phyloP scores from a whole-genome alignment of 2,329 filamentous ascomycete species.

The Phyllosticta citrichinensis region DNA sequence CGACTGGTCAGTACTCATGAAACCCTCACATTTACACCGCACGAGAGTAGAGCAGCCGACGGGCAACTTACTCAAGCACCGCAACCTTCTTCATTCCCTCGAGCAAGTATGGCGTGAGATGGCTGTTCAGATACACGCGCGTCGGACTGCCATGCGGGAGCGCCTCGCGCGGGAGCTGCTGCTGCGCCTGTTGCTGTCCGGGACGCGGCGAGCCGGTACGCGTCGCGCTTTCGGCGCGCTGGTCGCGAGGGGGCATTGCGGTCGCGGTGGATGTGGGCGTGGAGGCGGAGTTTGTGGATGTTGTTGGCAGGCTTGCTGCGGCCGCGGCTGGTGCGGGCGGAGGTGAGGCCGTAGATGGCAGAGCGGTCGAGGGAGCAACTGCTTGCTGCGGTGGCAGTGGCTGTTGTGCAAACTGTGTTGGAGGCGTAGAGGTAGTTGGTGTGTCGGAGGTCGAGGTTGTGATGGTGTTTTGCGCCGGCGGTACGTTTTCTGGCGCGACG shows the following conservation, averaged over 20 bases:
- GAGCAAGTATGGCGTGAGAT: constrained; percentile 40
- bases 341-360: background rate
- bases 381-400: constrained; percentile 8
- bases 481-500: constrained; percentile 11
- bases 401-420: constrained; percentile 13
- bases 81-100: constrained; percentile 44
- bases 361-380: background rate
- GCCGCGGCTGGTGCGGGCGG: constrained; percentile 2
- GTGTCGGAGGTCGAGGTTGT: constrained; percentile 11
- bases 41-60: background rate
- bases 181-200: constrained; percentile 1
- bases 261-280: background rate
- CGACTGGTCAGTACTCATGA: background rate
- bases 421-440: constrained; percentile 9
- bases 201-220: constrained; percentile 15
- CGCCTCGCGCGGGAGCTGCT: constrained; percentile 21
- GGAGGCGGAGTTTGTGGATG: constrained; percentile 4
- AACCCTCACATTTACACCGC: background rate
- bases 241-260: constrained; percentile 3
- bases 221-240: constrained; percentile 6
- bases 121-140: constrained; percentile 39
- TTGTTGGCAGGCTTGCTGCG: background rate
- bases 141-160: constrained; percentile 39
- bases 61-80: constrained; percentile 29
- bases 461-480: constrained; percentile 17